Evolutionary conservation across 805 yeast genomes (phyloP).

Genomic region (Starmerella floris): DNA sequence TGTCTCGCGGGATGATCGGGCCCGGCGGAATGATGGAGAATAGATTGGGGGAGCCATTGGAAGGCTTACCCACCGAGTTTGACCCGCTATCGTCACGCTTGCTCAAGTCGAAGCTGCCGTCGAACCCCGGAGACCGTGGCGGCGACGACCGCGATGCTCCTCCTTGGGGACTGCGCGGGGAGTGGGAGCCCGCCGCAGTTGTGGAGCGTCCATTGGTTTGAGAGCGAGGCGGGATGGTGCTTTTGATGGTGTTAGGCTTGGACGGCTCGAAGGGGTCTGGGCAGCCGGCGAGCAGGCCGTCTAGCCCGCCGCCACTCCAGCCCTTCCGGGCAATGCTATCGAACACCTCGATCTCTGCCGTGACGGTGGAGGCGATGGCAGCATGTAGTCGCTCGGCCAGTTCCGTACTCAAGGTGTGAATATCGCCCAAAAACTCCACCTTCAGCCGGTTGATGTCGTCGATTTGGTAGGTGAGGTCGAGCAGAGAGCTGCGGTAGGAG

Average conservation of each 20-base stretch:
- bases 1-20: slow-evolving; percentile 21
- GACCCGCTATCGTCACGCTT: background rate
- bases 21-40: slow-evolving; percentile 23
- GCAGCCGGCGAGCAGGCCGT: slow-evolving; percentile 46
- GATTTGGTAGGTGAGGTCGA: slow-evolving; percentile 56
- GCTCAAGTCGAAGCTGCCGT: background rate
- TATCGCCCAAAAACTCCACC: slow-evolving; percentile 56
- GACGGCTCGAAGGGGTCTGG: slow-evolving; percentile 45
- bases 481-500: slow-evolving; percentile 52
- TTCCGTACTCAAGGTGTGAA: slow-evolving; percentile 48
- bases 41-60: slow-evolving; percentile 7
- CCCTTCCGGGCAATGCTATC: slow-evolving; percentile 76
- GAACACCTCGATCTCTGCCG: slow-evolving; percentile 69
- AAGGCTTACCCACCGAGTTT: background rate
- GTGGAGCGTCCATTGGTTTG: no score
- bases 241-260: no score
- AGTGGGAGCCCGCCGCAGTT: no score
- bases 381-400: slow-evolving; percentile 43
- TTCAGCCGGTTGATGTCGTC: slow-evolving; percentile 68
- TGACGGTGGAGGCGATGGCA: slow-evolving; percentile 48
- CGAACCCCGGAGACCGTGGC: background rate
- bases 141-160: background rate
- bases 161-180: no score
- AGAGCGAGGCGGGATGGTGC: no score
- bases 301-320: slow-evolving; percentile 79